Conservation (phyloP, 140 eudicot species). For the Flaveria floridana region DNA sequence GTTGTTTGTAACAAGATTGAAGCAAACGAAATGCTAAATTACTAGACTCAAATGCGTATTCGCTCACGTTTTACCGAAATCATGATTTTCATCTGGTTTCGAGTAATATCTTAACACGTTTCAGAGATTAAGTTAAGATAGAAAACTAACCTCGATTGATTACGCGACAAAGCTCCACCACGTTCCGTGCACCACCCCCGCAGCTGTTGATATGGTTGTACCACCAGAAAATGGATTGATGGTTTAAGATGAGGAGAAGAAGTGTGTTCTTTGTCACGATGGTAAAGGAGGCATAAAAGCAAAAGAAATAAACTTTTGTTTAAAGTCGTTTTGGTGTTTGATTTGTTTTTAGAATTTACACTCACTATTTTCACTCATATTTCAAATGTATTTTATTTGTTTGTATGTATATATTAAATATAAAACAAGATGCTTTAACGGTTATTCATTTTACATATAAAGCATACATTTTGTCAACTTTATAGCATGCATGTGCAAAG, state of each 20-base stretch:
- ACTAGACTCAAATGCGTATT: background rate
- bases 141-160: slow-evolving; percentile 22
- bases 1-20: background rate
- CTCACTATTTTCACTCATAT: background rate
- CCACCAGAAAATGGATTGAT: slow-evolving; percentile 8
- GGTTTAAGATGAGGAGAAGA: slow-evolving; percentile 6
- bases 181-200: background rate
- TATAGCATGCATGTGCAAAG: too few relatives aligned
- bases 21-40: background rate
- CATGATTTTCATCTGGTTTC: background rate
- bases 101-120: background rate
- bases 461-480: too few relatives aligned
- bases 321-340: slow-evolving; percentile 26
- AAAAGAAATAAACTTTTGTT: slow-evolving; percentile 30
- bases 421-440: too few relatives aligned
- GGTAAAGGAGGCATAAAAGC: slow-evolving; percentile 25
- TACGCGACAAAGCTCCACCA: background rate
- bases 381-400: background rate
- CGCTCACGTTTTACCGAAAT: background rate
- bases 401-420: background rate
- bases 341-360: background rate
- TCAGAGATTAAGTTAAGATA: background rate
- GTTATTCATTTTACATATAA: too few relatives aligned
- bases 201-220: background rate
- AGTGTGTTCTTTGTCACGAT: slow-evolving; percentile 27